Evolutionary conservation across 345 rosid genomes (phyloP).

Genomic region (Populus nigra): DNA sequence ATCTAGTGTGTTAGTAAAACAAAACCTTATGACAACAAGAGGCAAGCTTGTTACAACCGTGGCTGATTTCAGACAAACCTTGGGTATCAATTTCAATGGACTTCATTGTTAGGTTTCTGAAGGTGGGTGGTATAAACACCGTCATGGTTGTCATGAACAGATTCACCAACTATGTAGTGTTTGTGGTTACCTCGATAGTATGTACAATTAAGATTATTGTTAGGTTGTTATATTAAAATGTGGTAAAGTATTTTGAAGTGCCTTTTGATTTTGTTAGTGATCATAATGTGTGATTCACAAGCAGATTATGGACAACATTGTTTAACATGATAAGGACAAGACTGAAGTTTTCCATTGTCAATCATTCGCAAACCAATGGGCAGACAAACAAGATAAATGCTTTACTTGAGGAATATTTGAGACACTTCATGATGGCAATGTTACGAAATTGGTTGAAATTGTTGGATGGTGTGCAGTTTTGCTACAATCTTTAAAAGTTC

Average conservation of each 20-base stretch:
- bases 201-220: background rate
- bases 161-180: background rate
- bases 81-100: background rate
- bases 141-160: background rate
- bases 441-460: no score
- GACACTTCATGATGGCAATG: background rate
- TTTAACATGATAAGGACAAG: background rate
- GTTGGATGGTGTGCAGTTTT: rapidly evolving
- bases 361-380: background rate
- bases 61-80: background rate
- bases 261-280: background rate
- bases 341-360: background rate
- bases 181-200: background rate
- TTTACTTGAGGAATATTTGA: no score
- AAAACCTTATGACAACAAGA: no score
- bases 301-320: background rate
- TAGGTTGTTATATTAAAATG: no score
- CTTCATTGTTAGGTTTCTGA: background rate
- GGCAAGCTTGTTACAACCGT: rapidly evolving
- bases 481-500: no score
- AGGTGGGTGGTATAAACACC: background rate
- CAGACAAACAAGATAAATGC: background rate
- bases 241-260: background rate
- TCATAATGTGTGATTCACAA: background rate
- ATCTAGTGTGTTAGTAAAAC: no score